A percentile compares a stretch with the other conserved stretches of the same genome.
phyloP scores from a whole-genome alignment of 164 flowering plant species.

The Echeveria elegans region DNA sequence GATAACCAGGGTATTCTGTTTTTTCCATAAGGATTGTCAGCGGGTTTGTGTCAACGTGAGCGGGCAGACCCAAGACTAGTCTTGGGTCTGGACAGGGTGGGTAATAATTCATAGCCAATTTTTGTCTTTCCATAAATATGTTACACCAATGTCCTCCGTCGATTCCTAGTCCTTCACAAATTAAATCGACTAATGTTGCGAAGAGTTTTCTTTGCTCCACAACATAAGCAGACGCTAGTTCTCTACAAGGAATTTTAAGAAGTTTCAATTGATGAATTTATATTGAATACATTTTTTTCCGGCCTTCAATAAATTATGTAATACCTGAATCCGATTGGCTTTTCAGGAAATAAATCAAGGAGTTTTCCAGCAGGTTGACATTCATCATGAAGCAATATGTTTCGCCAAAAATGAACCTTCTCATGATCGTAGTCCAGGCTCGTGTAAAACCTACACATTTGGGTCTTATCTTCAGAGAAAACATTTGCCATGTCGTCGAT shows the following conservation, averaged over 20 bases:
- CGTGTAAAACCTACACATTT: constrained; percentile 1
- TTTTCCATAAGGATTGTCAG: constrained; percentile 13
- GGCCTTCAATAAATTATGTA: neutral
- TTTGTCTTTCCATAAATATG: constrained; percentile 13
- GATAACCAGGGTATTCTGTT: neutral
- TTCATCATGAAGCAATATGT: neutral
- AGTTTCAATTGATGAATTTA: too few relatives aligned
- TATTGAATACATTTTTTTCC: neutral
- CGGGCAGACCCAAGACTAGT: constrained; percentile 35
- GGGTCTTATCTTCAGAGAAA: constrained; percentile 6
- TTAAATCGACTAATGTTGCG: constrained; percentile 24
- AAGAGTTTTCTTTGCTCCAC: constrained; percentile 18
- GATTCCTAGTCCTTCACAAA: constrained; percentile 35
- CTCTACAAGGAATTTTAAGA: constrained; percentile 13
- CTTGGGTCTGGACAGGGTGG: constrained; percentile 38
- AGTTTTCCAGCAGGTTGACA: neutral
- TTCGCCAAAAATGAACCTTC: constrained; percentile 9
- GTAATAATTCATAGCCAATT: constrained; percentile 23
- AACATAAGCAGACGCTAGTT: constrained; percentile 20
- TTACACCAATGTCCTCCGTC: constrained; percentile 15
- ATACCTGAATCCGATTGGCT: neutral
- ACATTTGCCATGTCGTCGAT: neutral
- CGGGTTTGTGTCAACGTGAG: constrained; percentile 29
- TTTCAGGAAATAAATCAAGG: neutral
- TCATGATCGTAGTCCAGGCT: constrained; percentile 2